Percentiles rank a stretch among this genome's conserved stretches.
Conservation (phyloP, 2,329 filamentous ascomycete genomes). For the Spiromastix sp. region DNA sequence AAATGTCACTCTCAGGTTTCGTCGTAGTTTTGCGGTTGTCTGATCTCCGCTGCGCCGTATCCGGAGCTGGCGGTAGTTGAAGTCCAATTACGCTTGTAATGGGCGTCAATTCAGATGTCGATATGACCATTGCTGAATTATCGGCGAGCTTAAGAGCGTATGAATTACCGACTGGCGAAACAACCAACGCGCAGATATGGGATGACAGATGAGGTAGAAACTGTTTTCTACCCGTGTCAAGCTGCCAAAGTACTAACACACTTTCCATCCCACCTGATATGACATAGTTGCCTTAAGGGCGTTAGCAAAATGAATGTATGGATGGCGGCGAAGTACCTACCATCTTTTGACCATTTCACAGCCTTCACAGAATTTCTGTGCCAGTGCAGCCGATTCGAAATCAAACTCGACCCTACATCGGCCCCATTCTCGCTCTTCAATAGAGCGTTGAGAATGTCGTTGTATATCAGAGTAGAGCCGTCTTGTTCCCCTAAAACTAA, state of each 20-base stretch:
- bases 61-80: constrained; percentile 40
- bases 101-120: constrained; percentile 78
- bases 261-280: constrained; percentile 89
- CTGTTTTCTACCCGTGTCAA: constrained; percentile 73
- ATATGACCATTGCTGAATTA: constrained; percentile 84
- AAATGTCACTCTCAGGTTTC: constrained; percentile 29
- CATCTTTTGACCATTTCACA: constrained; percentile 86
- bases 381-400: constrained; percentile 72
- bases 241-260: constrained; percentile 82
- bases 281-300: constrained; percentile 67
- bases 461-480: constrained; percentile 73
- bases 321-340: constrained; percentile 38
- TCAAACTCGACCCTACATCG: constrained; percentile 32
- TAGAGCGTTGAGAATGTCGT: constrained; percentile 56
- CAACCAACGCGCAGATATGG: constrained; percentile 70
- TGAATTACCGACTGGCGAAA: constrained; percentile 68
- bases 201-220: constrained; percentile 85
- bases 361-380: constrained; percentile 74
- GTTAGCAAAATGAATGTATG: constrained; percentile 16
- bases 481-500: constrained; percentile 66
- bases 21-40: constrained; percentile 19
- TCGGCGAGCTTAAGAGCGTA: constrained; percentile 82
- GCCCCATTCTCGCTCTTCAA: constrained; percentile 32
- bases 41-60: background rate
- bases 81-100: constrained; percentile 76